A percentile compares a stretch with the other conserved stretches of the same genome.
These are phyloP conservation scores for Inga laurina DNA, from an alignment of 306 rosid genomes.

Conservation along the genomic window DNA sequence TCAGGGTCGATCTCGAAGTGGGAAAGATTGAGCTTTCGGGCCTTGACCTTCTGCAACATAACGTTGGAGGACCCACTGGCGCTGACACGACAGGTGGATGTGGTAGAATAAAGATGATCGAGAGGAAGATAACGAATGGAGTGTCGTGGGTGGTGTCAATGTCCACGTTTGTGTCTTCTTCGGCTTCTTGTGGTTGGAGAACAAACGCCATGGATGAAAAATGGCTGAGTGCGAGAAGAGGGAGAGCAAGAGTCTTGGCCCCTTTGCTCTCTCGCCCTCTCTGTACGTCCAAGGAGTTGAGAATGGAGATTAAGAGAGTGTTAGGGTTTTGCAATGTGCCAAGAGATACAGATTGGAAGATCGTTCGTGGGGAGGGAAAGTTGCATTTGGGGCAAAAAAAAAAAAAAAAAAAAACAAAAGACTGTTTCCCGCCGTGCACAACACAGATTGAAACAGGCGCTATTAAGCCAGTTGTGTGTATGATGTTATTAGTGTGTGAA, in stretches of 20 bases:
- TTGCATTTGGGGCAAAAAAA: background rate
- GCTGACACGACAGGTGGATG: slow-evolving; percentile 50
- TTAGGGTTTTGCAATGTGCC: slow-evolving; percentile 14
- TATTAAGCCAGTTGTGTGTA: background rate
- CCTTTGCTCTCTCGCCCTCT: slow-evolving; percentile 39
- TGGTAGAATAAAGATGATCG: too few relatives aligned
- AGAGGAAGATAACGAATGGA: slow-evolving; percentile 26
- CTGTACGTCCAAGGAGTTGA: slow-evolving; percentile 16
- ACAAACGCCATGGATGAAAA: slow-evolving; percentile 47
- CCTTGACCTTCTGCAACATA: slow-evolving; percentile 92
- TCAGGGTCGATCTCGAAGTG: slow-evolving; percentile 33
- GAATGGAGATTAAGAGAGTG: background rate
- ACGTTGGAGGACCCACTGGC: slow-evolving; percentile 86
- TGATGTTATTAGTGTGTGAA: too few relatives aligned
- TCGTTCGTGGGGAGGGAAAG: slow-evolving; percentile 6
- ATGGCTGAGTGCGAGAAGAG: background rate
- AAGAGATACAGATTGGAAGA: background rate
- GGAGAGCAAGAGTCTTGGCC: slow-evolving; percentile 27
- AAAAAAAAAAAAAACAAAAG: background rate
- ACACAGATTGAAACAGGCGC: slow-evolving; percentile 9
- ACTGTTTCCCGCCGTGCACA: slow-evolving; percentile 28
- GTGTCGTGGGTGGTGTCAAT: slow-evolving; percentile 54
- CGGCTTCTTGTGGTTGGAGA: slow-evolving; percentile 38
- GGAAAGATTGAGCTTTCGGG: slow-evolving; percentile 56
- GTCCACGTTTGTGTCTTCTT: slow-evolving; percentile 64